Percentiles rank a stretch among this genome's conserved stretches.
Conservation (phyloP, 2,329 filamentous ascomycete species). For the Pezicula carpinea region DNA sequence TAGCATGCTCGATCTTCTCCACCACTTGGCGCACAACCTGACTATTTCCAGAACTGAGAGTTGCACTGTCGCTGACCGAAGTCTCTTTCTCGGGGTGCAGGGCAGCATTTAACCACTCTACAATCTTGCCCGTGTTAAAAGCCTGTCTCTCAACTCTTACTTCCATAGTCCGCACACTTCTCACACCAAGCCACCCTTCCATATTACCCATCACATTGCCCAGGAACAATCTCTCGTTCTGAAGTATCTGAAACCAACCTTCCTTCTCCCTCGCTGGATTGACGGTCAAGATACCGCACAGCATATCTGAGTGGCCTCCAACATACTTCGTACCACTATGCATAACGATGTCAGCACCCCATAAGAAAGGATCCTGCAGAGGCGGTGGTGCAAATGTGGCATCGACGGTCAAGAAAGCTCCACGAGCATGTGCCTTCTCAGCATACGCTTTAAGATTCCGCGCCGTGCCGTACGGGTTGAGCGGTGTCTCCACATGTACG, state of each 20-base stretch:
- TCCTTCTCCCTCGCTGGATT: constrained; percentile 42
- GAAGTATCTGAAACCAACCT: constrained; percentile 57
- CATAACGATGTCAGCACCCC: constrained; percentile 83
- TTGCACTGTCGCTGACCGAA: constrained; percentile 2
- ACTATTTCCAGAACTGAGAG: constrained; percentile 29
- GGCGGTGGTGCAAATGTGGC: constrained; percentile 90
- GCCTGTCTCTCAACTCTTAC: constrained; percentile 76
- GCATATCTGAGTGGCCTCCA: constrained; percentile 89
- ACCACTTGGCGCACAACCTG: constrained; percentile 50
- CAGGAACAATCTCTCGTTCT: constrained; percentile 67
- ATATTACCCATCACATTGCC: constrained; percentile 84
- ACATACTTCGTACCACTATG: constrained; percentile 96
- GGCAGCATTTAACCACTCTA: constrained; percentile 58
- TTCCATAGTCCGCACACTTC: constrained; percentile 81
- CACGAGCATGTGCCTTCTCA: constrained; percentile 62
- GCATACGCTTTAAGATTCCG: constrained; percentile 70
- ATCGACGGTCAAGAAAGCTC: constrained; percentile 79
- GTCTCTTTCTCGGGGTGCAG: constrained; percentile 15
- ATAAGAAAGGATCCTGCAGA: constrained; percentile 77
- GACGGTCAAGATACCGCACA: constrained; percentile 78
- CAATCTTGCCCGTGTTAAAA: constrained; percentile 62
- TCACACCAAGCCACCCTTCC: constrained; percentile 87
- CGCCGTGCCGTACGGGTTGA: constrained; percentile 86
- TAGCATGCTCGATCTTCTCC: constrained; percentile 67
- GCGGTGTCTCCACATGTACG: constrained; percentile 86